These are phyloP conservation scores for Ensete glaucum DNA, from an alignment of 176 grass and related monocot genomes.

Conservation along the genomic window DNA sequence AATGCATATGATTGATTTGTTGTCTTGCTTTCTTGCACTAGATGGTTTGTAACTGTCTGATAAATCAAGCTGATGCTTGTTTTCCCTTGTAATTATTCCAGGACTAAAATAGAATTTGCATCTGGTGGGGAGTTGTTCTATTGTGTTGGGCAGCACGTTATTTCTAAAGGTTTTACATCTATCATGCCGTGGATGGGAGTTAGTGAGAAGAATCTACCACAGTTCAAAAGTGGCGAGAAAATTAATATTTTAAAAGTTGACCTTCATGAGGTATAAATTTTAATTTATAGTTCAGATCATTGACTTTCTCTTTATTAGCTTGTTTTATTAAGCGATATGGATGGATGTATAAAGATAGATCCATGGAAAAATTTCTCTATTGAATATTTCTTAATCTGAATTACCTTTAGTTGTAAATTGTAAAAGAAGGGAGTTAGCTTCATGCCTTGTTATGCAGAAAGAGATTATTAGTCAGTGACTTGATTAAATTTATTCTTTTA, in stretches of 20 bases:
- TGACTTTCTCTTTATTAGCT: not conserved
- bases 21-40: not conserved
- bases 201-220: conserved; percentile 65
- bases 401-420: not conserved
- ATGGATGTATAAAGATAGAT: not conserved
- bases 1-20: not conserved
- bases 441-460: not conserved
- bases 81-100: conserved; percentile 16
- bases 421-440: not conserved
- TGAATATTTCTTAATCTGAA: not conserved
- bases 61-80: not conserved
- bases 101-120: conserved; percentile 72
- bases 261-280: conserved; percentile 59
- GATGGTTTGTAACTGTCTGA: not conserved
- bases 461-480: conserved; percentile 13
- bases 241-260: conserved; percentile 72
- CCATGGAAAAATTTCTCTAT: not conserved
- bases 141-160: conserved; percentile 61
- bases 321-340: not conserved
- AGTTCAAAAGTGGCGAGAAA: conserved; percentile 52
- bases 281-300: not conserved
- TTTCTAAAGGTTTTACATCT: conserved; percentile 87
- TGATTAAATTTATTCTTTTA: conserved; percentile 22
- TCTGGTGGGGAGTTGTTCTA: conserved; percentile 75
- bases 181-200: conserved; percentile 95